Conservation (phyloP, 2,329 filamentous ascomycete genomes). For the Phyllosticta citrichinensis region DNA sequence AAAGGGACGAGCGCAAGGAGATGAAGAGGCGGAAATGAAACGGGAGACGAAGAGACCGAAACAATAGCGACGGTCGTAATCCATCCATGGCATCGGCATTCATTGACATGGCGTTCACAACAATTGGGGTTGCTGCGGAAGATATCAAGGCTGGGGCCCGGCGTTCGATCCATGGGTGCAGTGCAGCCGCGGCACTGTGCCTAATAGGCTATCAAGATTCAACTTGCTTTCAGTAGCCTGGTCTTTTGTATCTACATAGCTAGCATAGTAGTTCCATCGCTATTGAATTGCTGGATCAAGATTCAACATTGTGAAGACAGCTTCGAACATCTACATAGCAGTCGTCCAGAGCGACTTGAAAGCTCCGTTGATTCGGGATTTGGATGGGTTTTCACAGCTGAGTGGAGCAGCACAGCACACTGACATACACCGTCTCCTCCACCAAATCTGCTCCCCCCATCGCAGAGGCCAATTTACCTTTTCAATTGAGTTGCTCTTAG, state of each 20-base stretch:
- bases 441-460: too few relatives aligned
- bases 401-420: too few relatives aligned
- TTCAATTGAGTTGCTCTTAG: too few relatives aligned
- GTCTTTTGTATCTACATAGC: not conserved
- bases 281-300: not conserved
- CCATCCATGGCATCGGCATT: not conserved
- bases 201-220: not conserved
- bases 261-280: not conserved
- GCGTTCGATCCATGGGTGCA: not conserved
- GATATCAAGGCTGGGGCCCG: not conserved
- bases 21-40: not conserved
- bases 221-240: not conserved
- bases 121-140: not conserved
- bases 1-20: not conserved
- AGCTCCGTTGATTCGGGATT: too few relatives aligned
- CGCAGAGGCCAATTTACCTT: too few relatives aligned
- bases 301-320: not conserved
- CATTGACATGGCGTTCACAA: not conserved
- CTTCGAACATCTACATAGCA: too few relatives aligned
- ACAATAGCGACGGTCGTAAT: not conserved
- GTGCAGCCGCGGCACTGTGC: not conserved
- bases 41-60: not conserved
- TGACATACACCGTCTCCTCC: too few relatives aligned
- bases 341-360: too few relatives aligned
- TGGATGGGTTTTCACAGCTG: too few relatives aligned